Base-by-base conservation (phyloP, 345 rosid species). In the Cardamine chenopodiifolia region DNA sequence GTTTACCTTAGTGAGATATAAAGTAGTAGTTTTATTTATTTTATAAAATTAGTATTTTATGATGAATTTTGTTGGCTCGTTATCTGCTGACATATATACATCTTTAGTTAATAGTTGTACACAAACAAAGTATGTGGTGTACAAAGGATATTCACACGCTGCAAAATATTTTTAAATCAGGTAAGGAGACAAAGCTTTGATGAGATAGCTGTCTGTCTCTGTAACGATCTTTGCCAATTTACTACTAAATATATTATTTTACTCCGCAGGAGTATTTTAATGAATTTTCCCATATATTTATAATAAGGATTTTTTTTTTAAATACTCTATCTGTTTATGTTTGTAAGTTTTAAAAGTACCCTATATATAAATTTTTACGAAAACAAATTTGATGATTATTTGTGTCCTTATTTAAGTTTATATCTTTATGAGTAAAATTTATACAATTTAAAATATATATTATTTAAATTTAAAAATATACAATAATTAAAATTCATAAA, bases 131-230 rank as follows among this genome's bases (percentile, higher is more conserved):
- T 55, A 31, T 70, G 65, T 62, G 52, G 75, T 76, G 80, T 56
- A 35, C 65, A 76, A 76, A 62, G n/a, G 71, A 55, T 61, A 34
- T 70, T 63, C 80, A 76, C 75, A 70, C 47, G 17, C 19, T 63
- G 18, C 47, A 62, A 35, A 55, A 63, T 68, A 70, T 4, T 62
- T 39, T 42, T 2, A 18, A 53, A 8, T 8, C 7, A 15, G 15
- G 59, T 62, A 44, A 76, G 75, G 71, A 57, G 75, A 76, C 75
- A 77, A 28, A 55, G 49, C 80, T 77, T 70, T 76, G 80, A 77
- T 70, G 80, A 47, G 71, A 77, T 77, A 56, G 76, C 72, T 77
- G 76, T 64, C 61, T 42, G 53, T 56, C 78, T 75, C 66, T 75
- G 64, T 68, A 68, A 62, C 57, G 31, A 68, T 60, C 31, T 34